Base-by-base conservation (phyloP, 345 rosid genomes). In the Lumnitzera littorea region DNA sequence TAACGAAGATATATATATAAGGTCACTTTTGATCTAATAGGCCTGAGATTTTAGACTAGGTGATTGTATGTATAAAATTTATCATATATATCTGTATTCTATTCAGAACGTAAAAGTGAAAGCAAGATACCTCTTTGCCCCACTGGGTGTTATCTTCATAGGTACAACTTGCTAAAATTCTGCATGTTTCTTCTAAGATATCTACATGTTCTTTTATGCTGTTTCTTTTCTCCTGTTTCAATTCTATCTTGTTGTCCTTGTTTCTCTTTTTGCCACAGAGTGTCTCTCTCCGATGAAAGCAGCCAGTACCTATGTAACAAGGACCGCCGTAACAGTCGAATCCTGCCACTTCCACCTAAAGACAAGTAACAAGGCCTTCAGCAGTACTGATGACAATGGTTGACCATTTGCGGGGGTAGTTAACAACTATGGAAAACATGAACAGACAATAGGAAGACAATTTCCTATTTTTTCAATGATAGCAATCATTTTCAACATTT, bases 201-300 rank as follows among this genome's bases (percentile, higher is more conserved):
- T 8, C 15, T 14, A 56, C 49, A 12, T 46, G 62, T 16, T 58
- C 50, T 49, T 60, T 15, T 15, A 23, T 47, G 7, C 23, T 55
- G 1, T 25, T 15, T 3, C 49, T 63, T 3, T 8, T 14, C 3
- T 29, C 49, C 15, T 0, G 49, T 49, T 15, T 56, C 67, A 64
- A 57, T 46, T 67, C 64, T 3, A 8, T 51, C 51, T 25, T 17
- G 12, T 27, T 36, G 14, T 60, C 63, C 12, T 50, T 56, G 27
- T 17, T 50, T 31, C 59, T 54, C 25, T 58, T 72, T 55, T 55
- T 55, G 17, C 76, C 71, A 15, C 63, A 58, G 15, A 76, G 71
- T 11, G 66, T 36, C 0, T 72, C 76, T 62, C 80, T 69, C 60
- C 71, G 52, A 63, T 76, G 76, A 47, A 76, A 72, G 66, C 80